Base-by-base conservation (phyloP, 2,329 filamentous ascomycete species). In the Clarireedia hainanense region DNA sequence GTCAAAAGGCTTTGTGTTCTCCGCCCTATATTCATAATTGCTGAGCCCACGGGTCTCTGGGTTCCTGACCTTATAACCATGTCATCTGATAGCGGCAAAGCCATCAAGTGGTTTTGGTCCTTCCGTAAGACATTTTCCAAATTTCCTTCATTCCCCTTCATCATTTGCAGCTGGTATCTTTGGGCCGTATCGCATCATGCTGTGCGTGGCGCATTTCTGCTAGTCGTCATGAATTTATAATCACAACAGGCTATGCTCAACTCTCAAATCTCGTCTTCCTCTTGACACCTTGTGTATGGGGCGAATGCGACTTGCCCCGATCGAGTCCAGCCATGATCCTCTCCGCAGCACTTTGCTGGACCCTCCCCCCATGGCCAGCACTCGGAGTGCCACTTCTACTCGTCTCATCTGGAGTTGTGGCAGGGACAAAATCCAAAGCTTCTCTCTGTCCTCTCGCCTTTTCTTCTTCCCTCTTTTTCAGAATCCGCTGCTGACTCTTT, bases 401-500 rank as follows among this genome's bases (percentile, higher is more conserved):
- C 2, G 52, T 48, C 12, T 69, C 65, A 20, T 48, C 55, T 5
- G 61, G 52, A 24, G 56, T 46, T 26, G 60, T 62, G 15, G 65
- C 65, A 39, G 68, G 61, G 15, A 70, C 67, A 53, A 70, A 70
- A 42, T 69, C 67, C 17, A 69, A 51, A 45, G 58, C 55, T 49
- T 67, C 65, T 52, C 67, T 63, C 42, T 63, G 64, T 15, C 67
- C 65, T 52, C 62, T 60, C 23, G 57, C 26, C 39, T 67, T 68
- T 23, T 67, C 66, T 34, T 69, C 65, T 36, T 69, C 67, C 26
- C 58, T 64, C 37, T 54, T 60, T 52, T 67, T 69, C 15, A 65
- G 49, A 42, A 69, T 64, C 39, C 59, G 61, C 57, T 68, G 64
- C 49, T 80, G 78, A 56, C 70, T 73, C 64, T 74, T 75, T 26